phyloP scores from a whole-genome alignment of 1,284 basidiomycete genomes.

The Irpex sp. region DNA sequence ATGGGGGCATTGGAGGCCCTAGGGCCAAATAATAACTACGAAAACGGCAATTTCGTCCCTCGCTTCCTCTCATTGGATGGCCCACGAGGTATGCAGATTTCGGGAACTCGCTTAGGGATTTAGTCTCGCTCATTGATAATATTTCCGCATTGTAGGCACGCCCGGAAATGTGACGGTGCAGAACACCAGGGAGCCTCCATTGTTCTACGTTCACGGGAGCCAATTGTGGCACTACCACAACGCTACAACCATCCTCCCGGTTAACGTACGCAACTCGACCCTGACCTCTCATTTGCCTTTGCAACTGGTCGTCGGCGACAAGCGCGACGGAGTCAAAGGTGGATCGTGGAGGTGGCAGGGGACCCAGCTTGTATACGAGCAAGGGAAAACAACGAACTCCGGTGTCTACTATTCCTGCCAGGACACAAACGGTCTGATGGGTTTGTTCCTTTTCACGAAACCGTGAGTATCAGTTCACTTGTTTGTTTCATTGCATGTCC shows the following conservation, averaged over 20 bases:
- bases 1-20: constrained; percentile 44
- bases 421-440: constrained; percentile 32
- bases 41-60: constrained; percentile 15
- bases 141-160: constrained; percentile 19
- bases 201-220: constrained; percentile 52
- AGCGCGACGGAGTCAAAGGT: constrained; percentile 34
- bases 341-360: constrained; percentile 54
- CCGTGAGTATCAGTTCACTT: constrained; percentile 33
- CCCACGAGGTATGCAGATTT: background rate
- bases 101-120: background rate
- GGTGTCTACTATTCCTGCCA: constrained; percentile 52
- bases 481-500: background rate
- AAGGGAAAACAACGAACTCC: constrained; percentile 38
- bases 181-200: constrained; percentile 29
- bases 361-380: constrained; percentile 51
- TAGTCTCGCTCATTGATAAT: background rate
- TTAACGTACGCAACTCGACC: constrained; percentile 53
- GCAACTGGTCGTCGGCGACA: constrained; percentile 40
- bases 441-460: constrained; percentile 45
- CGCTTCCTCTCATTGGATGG: constrained; percentile 36
- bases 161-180: constrained; percentile 29
- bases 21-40: constrained; percentile 22
- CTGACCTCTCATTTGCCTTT: constrained; percentile 38
- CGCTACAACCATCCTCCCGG: constrained; percentile 48
- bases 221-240: constrained; percentile 55